Conservation (phyloP, 441 rosid genomes). For the Brassica hybrid region DNA sequence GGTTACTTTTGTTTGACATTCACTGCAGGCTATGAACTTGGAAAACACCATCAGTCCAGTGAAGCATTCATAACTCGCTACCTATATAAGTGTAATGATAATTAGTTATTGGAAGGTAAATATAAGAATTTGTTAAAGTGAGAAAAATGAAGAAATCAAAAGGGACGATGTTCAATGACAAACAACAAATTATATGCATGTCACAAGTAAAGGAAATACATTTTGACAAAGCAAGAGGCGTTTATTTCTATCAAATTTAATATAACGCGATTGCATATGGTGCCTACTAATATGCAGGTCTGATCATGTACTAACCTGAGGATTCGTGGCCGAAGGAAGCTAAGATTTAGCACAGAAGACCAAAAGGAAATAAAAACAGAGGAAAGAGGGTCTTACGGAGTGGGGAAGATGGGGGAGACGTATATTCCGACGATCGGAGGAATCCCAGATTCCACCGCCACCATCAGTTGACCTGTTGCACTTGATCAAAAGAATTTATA, state of each 20-base stretch:
- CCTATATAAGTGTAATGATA: slow-evolving; percentile 1
- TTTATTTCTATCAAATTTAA: neutral
- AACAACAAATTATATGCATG: neutral
- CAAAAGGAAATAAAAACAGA: too few relatives aligned
- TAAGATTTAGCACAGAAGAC: too few relatives aligned
- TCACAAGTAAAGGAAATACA: neutral
- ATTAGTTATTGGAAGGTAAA: slow-evolving; percentile 1
- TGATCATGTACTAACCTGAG: too few relatives aligned
- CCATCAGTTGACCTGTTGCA: neutral
- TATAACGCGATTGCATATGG: neutral
- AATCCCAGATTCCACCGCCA: neutral
- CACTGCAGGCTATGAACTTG: neutral
- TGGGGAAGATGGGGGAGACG: neutral
- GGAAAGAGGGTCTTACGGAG: neutral
- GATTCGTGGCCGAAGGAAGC: too few relatives aligned
- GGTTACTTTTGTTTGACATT: neutral
- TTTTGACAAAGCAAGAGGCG: neutral
- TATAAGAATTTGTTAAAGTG: neutral
- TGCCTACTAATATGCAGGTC: too few relatives aligned
- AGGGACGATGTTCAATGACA: neutral
- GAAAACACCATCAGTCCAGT: neutral
- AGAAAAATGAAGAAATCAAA: neutral
- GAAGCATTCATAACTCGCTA: neutral
- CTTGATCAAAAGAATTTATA: neutral
- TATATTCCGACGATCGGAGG: neutral